Evolutionary conservation across 345 rosid species (phyloP), one percentile per base, ranked within the genome.

Genomic region (Eucalyptus camaldulensis): DNA sequence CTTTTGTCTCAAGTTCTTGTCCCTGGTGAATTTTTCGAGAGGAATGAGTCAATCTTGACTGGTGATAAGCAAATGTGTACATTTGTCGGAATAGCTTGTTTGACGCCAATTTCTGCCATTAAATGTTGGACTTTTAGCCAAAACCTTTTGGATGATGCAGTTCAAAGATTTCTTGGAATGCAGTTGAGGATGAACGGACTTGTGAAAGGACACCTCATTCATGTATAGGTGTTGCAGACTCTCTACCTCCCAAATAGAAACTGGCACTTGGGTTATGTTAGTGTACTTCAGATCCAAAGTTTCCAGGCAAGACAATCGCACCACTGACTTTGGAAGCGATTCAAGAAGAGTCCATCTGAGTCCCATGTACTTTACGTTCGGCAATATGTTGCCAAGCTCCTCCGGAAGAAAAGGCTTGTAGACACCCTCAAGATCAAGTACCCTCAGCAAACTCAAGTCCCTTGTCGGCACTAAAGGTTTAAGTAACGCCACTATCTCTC

Each of bases 251-350:
- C 90, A 92, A 53, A 90, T 90, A 29, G 91, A 92, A 37, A 5
- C 54, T 1, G 93, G 91, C 90, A 91, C 49, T 10, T 50, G 37
- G 54, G 89, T 58, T 65, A 93, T 91, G 31, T 85, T 87, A 6
- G 94, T 93, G 85, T 91, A 90, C 91, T 93, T 93, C 90, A 92
- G 50, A 88, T 93, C 93, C 62, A 92, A 88, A 80, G 93, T 93
- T 88, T 93, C 93, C 56, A 93, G 88, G 89, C n/a, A 12, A 7
- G 87, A 83, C 50, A 92, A 90, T 19, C 88, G 45, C 31, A 89
- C 88, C 24, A 92, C 85, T 8, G 93, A 88, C 4, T 37, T 43
- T 5, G 94, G 93, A 31, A 93, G 50, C 10, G 90, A 53, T 19
- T 89, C 91, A 14, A 93, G 65, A 47, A 87, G 45, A 3, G 94